phyloP scores from a whole-genome alignment of 176 grass and related monocot genomes.

The Triticum timopheevii region DNA sequence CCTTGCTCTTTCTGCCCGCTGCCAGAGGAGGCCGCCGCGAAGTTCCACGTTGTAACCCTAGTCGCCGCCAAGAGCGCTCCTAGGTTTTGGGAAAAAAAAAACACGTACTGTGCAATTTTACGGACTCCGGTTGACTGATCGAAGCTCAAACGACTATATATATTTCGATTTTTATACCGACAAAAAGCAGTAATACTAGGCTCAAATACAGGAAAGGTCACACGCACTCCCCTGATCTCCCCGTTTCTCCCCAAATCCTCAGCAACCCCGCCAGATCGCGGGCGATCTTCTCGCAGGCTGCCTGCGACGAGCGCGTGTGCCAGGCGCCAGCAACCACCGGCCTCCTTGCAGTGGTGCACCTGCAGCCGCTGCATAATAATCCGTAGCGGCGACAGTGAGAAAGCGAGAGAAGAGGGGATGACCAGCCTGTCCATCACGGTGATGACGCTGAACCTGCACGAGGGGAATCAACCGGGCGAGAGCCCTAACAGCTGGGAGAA shows the following conservation, averaged over 20 bases:
- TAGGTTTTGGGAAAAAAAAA: too few species aligned
- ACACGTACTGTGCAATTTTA: too few species aligned
- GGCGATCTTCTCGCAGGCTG: not conserved
- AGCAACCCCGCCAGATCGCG: constrained; percentile 18
- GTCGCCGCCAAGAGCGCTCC: too few species aligned
- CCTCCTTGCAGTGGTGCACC: not conserved
- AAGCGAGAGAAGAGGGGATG: constrained; percentile 43
- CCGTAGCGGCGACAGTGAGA: not conserved
- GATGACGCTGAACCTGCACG: constrained; percentile 88
- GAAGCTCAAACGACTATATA: not conserved
- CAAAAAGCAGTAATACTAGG: not conserved
- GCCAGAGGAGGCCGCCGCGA: too few species aligned
- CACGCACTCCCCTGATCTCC: not conserved
- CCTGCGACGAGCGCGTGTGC: not conserved
- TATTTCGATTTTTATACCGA: not conserved
- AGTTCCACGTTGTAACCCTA: too few species aligned
- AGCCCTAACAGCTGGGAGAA: constrained; percentile 88
- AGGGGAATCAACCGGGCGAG: constrained; percentile 74
- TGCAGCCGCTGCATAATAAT: not conserved
- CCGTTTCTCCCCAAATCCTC: constrained; percentile 3
- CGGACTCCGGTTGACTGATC: too few species aligned
- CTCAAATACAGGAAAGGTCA: not conserved
- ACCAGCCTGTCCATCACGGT: constrained; percentile 79
- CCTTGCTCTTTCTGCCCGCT: too few species aligned
- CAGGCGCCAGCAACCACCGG: not conserved